phyloP scores from a whole-genome alignment of 495 filamentous ascomycete species.

The Aspergillus funiculosus region DNA sequence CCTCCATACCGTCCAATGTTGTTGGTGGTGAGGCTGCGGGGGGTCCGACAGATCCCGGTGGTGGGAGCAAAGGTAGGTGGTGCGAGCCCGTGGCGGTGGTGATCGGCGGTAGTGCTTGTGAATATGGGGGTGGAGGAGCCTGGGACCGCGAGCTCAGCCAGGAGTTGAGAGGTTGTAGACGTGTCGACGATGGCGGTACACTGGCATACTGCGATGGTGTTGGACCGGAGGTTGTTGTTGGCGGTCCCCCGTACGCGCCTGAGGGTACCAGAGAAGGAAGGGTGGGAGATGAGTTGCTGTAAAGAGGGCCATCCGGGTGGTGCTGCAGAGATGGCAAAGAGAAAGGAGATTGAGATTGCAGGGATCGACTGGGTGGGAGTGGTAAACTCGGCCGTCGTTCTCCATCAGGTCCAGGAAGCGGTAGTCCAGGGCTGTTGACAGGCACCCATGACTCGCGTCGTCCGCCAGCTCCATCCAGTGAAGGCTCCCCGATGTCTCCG shows the following conservation, averaged over 20 bases:
- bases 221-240: conserved; percentile 25
- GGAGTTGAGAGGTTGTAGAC: conserved; percentile 39
- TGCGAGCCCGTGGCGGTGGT: conserved; percentile 28
- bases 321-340: conserved; percentile 41
- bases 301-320: conserved; percentile 35
- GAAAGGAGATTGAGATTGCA: conserved; percentile 39
- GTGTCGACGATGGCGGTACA: conserved; percentile 26
- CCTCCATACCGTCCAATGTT: conserved; percentile 30
- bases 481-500: conserved; percentile 30
- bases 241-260: conserved; percentile 13
- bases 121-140: conserved; percentile 35
- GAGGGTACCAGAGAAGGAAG: conserved; percentile 31
- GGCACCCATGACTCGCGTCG: conserved; percentile 44
- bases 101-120: conserved; percentile 40
- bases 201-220: conserved; percentile 30
- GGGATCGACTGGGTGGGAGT: conserved; percentile 30
- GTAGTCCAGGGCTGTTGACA: conserved; percentile 38
- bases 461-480: conserved; percentile 31
- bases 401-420: conserved; percentile 32
- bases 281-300: conserved; percentile 34
- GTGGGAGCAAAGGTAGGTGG: conserved; percentile 31
- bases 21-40: conserved; percentile 35
- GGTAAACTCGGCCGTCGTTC: conserved; percentile 44
- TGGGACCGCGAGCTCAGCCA: conserved; percentile 36
- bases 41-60: conserved; percentile 30